Percentiles rank a stretch among this genome's conserved stretches.
These are phyloP conservation scores for Candida railenensis DNA, from an alignment of 805 yeast genomes.

Conservation along the genomic window DNA sequence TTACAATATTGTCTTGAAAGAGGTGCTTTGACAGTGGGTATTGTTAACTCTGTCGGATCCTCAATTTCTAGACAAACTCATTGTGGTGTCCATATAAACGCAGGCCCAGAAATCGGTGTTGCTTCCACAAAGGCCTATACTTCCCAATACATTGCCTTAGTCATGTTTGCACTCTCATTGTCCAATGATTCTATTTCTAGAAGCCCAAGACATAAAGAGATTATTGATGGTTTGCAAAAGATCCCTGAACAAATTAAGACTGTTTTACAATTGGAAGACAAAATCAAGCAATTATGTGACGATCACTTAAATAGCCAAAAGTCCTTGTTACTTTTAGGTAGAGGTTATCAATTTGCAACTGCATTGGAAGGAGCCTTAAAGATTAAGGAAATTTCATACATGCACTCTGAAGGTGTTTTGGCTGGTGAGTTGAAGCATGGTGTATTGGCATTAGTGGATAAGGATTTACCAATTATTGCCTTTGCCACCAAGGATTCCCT, in stretches of 20 bases:
- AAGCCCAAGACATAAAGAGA: slow-evolving; percentile 73
- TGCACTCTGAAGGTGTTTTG: slow-evolving; percentile 98
- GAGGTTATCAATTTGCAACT: slow-evolving; percentile 97
- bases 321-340: slow-evolving; percentile 86
- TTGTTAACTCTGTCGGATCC: slow-evolving; percentile 97
- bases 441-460: slow-evolving; percentile 94
- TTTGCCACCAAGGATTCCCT: slow-evolving; percentile 95
- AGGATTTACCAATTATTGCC: slow-evolving; percentile 88
- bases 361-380: slow-evolving; percentile 98
- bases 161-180: slow-evolving; percentile 93
- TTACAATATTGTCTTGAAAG: slow-evolving; percentile 93
- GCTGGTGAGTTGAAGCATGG: slow-evolving; percentile 99
- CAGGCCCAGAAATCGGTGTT: slow-evolving; percentile 99
- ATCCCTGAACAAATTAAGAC: slow-evolving; percentile 84
- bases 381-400: slow-evolving; percentile 96
- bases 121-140: slow-evolving; percentile 99
- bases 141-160: slow-evolving; percentile 95
- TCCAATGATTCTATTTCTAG: slow-evolving; percentile 87
- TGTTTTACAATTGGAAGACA: slow-evolving; percentile 70
- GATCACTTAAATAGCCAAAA: slow-evolving; percentile 74
- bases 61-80: slow-evolving; percentile 94
- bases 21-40: slow-evolving; percentile 96
- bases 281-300: slow-evolving; percentile 74
- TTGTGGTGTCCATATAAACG: slow-evolving; percentile 99
- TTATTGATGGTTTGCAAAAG: slow-evolving; percentile 77